Evolutionary conservation across 768 basidiomycete species (phyloP), one percentile per base, ranked within the genome.

Genomic region (Hericium erinaceus): DNA sequence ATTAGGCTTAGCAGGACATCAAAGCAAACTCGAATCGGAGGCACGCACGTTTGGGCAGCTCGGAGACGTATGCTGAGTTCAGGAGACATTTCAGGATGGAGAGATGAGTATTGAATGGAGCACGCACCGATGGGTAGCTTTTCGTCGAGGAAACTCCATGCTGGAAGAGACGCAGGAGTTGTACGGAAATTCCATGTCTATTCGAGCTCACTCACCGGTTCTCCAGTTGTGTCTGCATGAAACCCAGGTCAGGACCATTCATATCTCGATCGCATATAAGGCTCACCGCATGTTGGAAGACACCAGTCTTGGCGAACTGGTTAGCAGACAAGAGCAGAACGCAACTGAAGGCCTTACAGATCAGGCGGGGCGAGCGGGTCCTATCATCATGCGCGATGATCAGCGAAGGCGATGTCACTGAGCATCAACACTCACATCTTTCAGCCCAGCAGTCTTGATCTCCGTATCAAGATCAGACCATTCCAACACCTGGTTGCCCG

Each of bases 251-350:
- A 51, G 16, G 10, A 28, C 18, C 8, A 51, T 46, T 12, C 49
- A 22, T 9, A 15, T 46, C 8, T 26, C 12, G 16, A 28, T n/a
- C 20, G 28, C 10, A 26, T 37, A 3, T 37, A 16, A 51, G 9
- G 16, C 49, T 26, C 16, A 51, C 69, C 82, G 73, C 61, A 83
- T 64, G 56, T 77, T 74, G 16, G 75, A 77, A 39, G 65, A 63
- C 22, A 72, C 64, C 18, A 71, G 67, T 39, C 68, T 71, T 51
- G 11, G 49, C 44, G 20, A 20, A 56, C n/a, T 55, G 12, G 59
- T 4, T 63, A 41, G 15, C 24, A 24, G 20, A 48, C 20, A 38
- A 16, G 37, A 16, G 54, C n/a, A 33, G 18, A 8, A 10, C 9
- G 33, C 9, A 56, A 22, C 13, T 39, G 49, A 51, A 16, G 13